phyloP scores from a whole-genome alignment of 1,284 basidiomycete species.

The Coriolopsis trogii region DNA sequence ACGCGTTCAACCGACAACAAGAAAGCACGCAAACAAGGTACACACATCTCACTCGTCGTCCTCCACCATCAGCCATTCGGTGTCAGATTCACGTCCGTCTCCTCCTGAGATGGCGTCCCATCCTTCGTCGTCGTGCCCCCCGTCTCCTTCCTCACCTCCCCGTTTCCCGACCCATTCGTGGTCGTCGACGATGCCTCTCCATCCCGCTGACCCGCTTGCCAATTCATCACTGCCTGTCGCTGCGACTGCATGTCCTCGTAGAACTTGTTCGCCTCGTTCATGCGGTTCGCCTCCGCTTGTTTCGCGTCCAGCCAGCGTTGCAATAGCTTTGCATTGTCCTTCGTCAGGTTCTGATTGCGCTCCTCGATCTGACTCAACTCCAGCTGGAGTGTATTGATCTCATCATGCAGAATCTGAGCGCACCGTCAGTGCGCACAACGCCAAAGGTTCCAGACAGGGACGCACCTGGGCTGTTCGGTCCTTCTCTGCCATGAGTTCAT shows the following conservation, averaged over 20 bases:
- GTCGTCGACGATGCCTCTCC: conserved; percentile 28
- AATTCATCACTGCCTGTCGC: conserved; percentile 58
- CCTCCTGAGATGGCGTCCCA: conserved; percentile 70
- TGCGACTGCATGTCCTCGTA: conserved; percentile 80
- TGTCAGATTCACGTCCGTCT: conserved; percentile 74
- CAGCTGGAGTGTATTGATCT: conserved; percentile 87
- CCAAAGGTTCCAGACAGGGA: not conserved
- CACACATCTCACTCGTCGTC: conserved; percentile 47
- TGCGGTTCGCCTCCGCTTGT: conserved; percentile 89
- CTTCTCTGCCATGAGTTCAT: conserved; percentile 85
- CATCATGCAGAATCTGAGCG: conserved; percentile 87
- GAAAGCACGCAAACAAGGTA: conserved; percentile 13
- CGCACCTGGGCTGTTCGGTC: conserved; percentile 86
- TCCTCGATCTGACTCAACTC: conserved; percentile 90
- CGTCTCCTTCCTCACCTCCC: conserved; percentile 53
- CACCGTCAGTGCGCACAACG: not conserved
- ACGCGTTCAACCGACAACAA: conserved; percentile 9
- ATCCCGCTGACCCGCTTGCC: conserved; percentile 38
- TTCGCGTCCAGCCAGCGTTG: conserved; percentile 97
- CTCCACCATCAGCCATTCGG: conserved; percentile 84
- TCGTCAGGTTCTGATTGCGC: conserved; percentile 82
- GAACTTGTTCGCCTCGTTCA: conserved; percentile 91
- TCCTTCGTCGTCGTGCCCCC: conserved; percentile 60
- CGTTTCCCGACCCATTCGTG: conserved; percentile 68
- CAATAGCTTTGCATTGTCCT: conserved; percentile 92